Evolutionary conservation across 2,329 filamentous ascomycete genomes (phyloP).

Genomic region (Cadophora sp.): DNA sequence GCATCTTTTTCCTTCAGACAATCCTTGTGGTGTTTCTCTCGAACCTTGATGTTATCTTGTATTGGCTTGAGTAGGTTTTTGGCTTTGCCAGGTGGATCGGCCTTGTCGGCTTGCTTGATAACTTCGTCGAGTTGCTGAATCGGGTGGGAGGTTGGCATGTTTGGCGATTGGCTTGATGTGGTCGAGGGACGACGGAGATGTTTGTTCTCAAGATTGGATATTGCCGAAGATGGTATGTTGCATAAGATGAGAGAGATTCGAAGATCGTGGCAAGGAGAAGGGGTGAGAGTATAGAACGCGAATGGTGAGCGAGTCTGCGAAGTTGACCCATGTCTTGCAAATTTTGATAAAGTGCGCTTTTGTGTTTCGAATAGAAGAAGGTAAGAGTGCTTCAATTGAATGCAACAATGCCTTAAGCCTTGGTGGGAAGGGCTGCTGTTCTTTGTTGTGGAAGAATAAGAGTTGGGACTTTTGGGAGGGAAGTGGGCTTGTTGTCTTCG

Average conservation of each 20-base stretch:
- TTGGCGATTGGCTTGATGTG: neutral
- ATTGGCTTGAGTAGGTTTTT: neutral
- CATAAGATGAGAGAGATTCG: too few species aligned
- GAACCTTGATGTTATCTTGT: neutral
- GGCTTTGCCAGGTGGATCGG: neutral
- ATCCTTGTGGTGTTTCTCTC: neutral
- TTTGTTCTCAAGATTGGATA: neutral
- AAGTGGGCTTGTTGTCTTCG: too few species aligned
- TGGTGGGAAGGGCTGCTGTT: too few species aligned
- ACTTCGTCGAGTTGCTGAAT: conserved; percentile 10
- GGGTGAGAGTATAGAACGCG: neutral
- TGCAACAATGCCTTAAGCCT: too few species aligned
- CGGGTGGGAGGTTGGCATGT: neutral
- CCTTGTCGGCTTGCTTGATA: neutral
- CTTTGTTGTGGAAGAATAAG: too few species aligned
- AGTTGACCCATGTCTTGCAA: too few species aligned
- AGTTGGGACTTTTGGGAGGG: too few species aligned
- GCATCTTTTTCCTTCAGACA: conserved; percentile 1
- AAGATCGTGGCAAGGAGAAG: neutral
- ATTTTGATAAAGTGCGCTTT: too few species aligned
- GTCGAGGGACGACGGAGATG: neutral
- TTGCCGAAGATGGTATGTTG: neutral
- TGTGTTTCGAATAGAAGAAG: too few species aligned
- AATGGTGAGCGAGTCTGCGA: too few species aligned
- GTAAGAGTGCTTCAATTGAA: too few species aligned